Evolutionary conservation across 768 basidiomycete species (phyloP).

Genomic region (Dendrothele bispora): DNA sequence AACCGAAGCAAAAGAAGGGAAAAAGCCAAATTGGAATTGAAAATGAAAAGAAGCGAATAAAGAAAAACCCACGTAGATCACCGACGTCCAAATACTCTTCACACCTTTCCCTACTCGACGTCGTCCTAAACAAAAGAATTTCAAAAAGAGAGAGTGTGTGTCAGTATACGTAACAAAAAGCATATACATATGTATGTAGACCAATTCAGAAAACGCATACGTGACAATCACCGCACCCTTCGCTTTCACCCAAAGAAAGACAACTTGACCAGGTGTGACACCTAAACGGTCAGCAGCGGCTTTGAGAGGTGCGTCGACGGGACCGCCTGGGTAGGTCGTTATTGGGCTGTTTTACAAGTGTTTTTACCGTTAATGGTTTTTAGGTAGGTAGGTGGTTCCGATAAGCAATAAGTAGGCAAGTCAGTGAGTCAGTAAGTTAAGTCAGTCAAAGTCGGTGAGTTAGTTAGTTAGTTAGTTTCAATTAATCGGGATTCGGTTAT

Average conservation of each 20-base stretch:
- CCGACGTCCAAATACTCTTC: constrained; percentile 67
- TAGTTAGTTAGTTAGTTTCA: too few relatives aligned
- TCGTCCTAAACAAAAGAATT: constrained; percentile 44
- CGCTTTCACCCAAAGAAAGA: constrained; percentile 67
- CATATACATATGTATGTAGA: background rate
- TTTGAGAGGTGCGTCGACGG: constrained; percentile 57
- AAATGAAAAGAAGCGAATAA: constrained; percentile 3
- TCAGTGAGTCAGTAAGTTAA: too few relatives aligned
- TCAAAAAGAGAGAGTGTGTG: too few relatives aligned
- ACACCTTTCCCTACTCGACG: constrained; percentile 57
- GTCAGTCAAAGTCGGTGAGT: too few relatives aligned
- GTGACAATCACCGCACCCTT: constrained; percentile 72
- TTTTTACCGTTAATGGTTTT: too few relatives aligned
- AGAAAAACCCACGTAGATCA: constrained; percentile 45
- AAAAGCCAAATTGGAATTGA: background rate
- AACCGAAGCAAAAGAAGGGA: too few relatives aligned
- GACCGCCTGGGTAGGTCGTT: constrained; percentile 59
- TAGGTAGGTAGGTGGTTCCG: too few relatives aligned
- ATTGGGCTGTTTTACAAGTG: constrained; percentile 44
- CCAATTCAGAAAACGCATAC: constrained; percentile 36
- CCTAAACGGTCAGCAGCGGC: constrained; percentile 53
- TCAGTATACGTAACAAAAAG: background rate
- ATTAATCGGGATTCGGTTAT: too few relatives aligned
- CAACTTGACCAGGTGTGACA: constrained; percentile 62
- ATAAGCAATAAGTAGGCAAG: too few relatives aligned